These are phyloP conservation scores for Agroathelia rolfsii DNA, from an alignment of 1,284 basidiomycete species.

Conservation along the genomic window DNA sequence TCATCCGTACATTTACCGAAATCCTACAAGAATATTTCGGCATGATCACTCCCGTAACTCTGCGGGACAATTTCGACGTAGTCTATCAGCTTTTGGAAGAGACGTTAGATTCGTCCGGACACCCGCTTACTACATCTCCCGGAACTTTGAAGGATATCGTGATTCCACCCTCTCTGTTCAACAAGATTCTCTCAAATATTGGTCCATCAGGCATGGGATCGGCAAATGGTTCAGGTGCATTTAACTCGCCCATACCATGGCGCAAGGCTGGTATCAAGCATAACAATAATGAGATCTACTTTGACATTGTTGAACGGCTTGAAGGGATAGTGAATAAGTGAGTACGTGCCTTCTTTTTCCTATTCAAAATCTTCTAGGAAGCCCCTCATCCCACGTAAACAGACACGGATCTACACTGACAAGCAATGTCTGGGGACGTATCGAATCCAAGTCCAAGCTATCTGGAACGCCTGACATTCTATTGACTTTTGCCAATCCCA, in stretches of 20 bases:
- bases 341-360: conserved; percentile 15
- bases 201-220: conserved; percentile 31
- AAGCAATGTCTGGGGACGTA: conserved; percentile 69
- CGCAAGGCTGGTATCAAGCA: conserved; percentile 79
- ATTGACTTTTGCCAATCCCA: conserved; percentile 72
- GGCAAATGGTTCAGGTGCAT: conserved; percentile 49
- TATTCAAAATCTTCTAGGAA: conserved; percentile 1
- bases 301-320: conserved; percentile 83
- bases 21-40: conserved; percentile 86
- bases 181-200: conserved; percentile 54
- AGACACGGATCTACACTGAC: conserved; percentile 71
- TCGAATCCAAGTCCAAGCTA: conserved; percentile 75
- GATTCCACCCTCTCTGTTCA: conserved; percentile 75
- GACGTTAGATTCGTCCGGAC: conserved; percentile 85
- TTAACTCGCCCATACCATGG: conserved; percentile 93
- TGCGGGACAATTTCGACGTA: conserved; percentile 92
- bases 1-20: conserved; percentile 77
- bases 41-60: conserved; percentile 53
- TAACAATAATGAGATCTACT: conserved; percentile 88
- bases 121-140: conserved; percentile 88
- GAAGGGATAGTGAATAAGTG: conserved; percentile 79
- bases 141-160: conserved; percentile 91
- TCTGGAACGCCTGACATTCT: conserved; percentile 88
- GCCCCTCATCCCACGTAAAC: conserved; percentile 2
- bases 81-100: conserved; percentile 96